Evolutionary conservation across 2,329 filamentous ascomycete genomes (phyloP).

Genomic region (Calonectria hongkongensis): DNA sequence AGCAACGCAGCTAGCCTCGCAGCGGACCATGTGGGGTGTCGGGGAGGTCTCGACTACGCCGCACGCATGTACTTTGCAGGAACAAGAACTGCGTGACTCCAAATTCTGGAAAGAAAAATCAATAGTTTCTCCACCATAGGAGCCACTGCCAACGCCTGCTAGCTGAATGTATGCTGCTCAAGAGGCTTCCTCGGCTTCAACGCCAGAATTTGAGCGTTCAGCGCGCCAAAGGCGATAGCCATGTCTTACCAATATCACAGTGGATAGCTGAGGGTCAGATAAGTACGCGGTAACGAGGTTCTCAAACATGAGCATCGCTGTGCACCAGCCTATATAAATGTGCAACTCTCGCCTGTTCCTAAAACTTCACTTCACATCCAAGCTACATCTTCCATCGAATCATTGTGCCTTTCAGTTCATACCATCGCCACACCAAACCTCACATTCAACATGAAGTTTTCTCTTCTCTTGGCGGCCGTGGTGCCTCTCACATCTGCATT

Average conservation of each 20-base stretch:
- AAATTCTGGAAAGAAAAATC: neutral
- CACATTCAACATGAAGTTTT: constrained; percentile 5
- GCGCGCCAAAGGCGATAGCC: neutral
- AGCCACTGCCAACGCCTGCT: neutral
- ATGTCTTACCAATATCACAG: neutral
- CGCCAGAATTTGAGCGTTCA: neutral
- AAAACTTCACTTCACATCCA: neutral
- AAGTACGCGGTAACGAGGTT: neutral
- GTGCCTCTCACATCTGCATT: constrained; percentile 3
- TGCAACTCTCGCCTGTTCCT: neutral
- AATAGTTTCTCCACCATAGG: neutral
- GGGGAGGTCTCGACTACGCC: neutral
- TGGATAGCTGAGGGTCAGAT: neutral
- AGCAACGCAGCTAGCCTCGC: neutral
- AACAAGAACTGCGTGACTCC: constrained; percentile 4
- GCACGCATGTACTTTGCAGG: neutral
- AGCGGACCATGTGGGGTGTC: neutral
- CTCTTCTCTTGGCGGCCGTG: neutral
- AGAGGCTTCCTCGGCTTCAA: neutral
- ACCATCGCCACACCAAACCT: neutral
- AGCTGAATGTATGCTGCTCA: constrained; percentile 4
- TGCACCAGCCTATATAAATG: neutral
- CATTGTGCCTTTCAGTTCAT: neutral
- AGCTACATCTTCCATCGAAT: constrained; percentile 1
- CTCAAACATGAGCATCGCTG: neutral